phyloP scores from a whole-genome alignment of 441 rosid genomes.

The Adansonia gregorii region DNA sequence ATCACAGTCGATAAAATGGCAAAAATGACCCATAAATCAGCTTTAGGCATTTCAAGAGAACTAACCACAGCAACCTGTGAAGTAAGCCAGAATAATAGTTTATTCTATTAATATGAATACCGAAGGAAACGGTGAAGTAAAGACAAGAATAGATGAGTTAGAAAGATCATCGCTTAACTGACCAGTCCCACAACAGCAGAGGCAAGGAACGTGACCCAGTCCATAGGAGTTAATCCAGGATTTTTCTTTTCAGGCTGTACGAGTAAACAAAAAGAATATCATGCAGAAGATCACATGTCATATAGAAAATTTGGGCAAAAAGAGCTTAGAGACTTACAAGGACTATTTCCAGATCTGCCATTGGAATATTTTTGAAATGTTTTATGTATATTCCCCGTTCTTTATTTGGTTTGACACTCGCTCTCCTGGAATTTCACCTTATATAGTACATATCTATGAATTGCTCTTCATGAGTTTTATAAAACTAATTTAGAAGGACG shows the following conservation, averaged over 20 bases:
- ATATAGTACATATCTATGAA: not conserved
- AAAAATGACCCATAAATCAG: conserved; percentile 83
- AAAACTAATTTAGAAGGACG: not conserved
- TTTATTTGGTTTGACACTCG: conserved; percentile 36
- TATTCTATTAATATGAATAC: not conserved
- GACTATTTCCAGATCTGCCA: conserved; percentile 73
- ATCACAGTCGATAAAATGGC: conserved; percentile 86
- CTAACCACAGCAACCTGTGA: conserved; percentile 76
- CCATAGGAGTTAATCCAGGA: conserved; percentile 69
- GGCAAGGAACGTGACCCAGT: conserved; percentile 67
- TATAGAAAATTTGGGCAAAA: not conserved
- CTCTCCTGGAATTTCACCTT: conserved; percentile 42
- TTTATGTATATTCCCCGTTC: conserved; percentile 58
- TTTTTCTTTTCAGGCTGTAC: conserved; percentile 66
- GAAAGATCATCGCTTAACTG: conserved; percentile 27
- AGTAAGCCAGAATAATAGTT: conserved; percentile 19
- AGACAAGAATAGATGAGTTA: conserved; percentile 15
- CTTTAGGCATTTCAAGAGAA: conserved; percentile 79
- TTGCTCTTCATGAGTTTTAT: not conserved
- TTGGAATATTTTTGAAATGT: conserved; percentile 68
- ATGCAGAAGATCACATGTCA: conserved; percentile 16
- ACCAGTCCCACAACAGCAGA: conserved; percentile 69
- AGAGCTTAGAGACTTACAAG: conserved; percentile 43
- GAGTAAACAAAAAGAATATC: not conserved
- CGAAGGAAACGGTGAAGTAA: conserved; percentile 9